These are phyloP conservation scores for Eucalyptus urophylla DNA, from an alignment of 345 rosid species.

Conservation along the genomic window DNA sequence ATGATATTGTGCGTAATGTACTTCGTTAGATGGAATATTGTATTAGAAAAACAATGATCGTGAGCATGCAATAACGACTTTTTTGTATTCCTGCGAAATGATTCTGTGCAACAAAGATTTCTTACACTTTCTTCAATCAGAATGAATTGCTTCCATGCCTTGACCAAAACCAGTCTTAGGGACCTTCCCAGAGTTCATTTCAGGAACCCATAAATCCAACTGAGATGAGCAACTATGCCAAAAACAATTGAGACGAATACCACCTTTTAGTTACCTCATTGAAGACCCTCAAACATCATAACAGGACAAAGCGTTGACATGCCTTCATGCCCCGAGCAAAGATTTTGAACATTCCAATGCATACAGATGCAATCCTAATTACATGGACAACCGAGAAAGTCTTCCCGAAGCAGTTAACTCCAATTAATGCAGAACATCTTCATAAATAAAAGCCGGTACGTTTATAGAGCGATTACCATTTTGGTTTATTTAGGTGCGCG, in stretches of 20 bases:
- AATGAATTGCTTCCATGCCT: not conserved
- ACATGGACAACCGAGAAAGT: not conserved
- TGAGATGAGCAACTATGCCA: not conserved
- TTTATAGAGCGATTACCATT: not conserved
- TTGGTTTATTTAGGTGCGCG: not conserved
- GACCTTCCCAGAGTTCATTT: not conserved
- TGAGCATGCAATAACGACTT: not conserved
- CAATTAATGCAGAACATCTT: not conserved
- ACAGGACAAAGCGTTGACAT: not conserved
- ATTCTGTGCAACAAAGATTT: not conserved
- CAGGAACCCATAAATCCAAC: not conserved
- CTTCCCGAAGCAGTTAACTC: not conserved
- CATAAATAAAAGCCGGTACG: not conserved
- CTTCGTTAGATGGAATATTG: not conserved
- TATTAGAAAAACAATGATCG: not conserved
- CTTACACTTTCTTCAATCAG: not conserved
- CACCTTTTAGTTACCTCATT: not conserved
- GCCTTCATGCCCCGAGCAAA: not conserved
- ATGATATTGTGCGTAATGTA: not conserved
- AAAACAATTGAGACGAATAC: not conserved
- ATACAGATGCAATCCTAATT: not conserved
- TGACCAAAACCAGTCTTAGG: not conserved
- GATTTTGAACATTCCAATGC: not conserved
- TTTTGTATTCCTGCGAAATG: not conserved
- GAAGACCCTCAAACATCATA: not conserved